These are phyloP conservation scores for Eimeria maxima DNA, from an alignment of 169 alveolate genomes.

Conservation along the genomic window DNA sequence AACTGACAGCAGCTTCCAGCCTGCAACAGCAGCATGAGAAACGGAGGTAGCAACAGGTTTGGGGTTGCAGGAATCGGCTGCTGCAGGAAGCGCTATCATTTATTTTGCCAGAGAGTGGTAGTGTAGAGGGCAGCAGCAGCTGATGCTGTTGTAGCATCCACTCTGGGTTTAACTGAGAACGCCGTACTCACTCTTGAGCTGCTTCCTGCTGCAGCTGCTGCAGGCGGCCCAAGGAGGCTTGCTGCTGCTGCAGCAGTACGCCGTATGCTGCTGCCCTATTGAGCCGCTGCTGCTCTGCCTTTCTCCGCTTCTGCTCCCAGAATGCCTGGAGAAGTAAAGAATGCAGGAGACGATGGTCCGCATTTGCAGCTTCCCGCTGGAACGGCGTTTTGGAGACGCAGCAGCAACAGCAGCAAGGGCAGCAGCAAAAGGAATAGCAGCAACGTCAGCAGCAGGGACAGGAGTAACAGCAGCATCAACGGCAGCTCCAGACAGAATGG, in stretches of 20 bases:
- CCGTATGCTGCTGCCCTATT: slow-evolving; percentile 65
- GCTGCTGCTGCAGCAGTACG: slow-evolving; percentile 75
- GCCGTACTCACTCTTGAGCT: slow-evolving; percentile 23
- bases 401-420: not conserved
- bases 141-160: not conserved
- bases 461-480: not conserved
- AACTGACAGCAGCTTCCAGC: slow-evolving; percentile 50
- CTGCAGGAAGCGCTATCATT: not conserved
- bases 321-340: not conserved
- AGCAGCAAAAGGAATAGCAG: not conserved
- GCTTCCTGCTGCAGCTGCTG: slow-evolving; percentile 63
- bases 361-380: not conserved
- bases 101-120: not conserved
- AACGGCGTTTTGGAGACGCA: not conserved
- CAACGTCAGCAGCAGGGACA: not conserved
- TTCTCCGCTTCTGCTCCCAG: slow-evolving; percentile 10
- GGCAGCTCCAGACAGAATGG: not conserved
- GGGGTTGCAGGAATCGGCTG: not conserved
- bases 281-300: slow-evolving; percentile 61
- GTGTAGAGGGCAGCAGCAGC: not conserved
- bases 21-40: slow-evolving; percentile 6
- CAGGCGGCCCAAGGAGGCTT: slow-evolving; percentile 22
- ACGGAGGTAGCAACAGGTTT: not conserved
- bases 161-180: not conserved
- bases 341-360: not conserved